Conservation (phyloP, 345 rosid species). For the Anastatica hierochuntica region DNA sequence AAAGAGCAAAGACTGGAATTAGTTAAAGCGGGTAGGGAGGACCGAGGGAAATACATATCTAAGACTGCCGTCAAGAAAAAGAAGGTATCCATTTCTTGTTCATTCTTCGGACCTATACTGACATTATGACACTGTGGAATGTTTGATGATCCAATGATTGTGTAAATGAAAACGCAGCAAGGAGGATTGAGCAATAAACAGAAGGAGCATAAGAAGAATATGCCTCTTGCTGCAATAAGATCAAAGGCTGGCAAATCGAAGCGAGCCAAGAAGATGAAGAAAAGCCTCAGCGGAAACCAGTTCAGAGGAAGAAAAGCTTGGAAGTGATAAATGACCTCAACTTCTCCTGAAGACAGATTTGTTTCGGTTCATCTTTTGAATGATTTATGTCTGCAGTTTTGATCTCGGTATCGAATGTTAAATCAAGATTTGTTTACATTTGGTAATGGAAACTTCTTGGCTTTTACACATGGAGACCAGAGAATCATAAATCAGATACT, state of each 20-base stretch:
- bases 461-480: too few species aligned
- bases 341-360: constrained; percentile 4
- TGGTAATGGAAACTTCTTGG: too few species aligned
- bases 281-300: constrained; percentile 43
- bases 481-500: too few species aligned
- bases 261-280: constrained; percentile 41
- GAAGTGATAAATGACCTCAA: constrained; percentile 34
- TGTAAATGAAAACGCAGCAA: constrained; percentile 33
- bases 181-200: constrained; percentile 80
- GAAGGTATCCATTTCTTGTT: constrained; percentile 35
- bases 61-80: constrained; percentile 72
- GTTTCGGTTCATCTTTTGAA: constrained; percentile 2
- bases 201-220: constrained; percentile 75
- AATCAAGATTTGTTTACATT: too few species aligned
- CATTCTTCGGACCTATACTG: background rate
- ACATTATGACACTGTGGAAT: background rate
- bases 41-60: constrained; percentile 56
- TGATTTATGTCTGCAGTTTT: too few species aligned
- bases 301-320: constrained; percentile 86
- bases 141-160: background rate
- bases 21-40: constrained; percentile 88
- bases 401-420: too few species aligned
- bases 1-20: constrained; percentile 74
- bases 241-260: constrained; percentile 45
- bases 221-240: constrained; percentile 80